These are phyloP conservation scores for Lactarius evosmus DNA, from an alignment of 768 basidiomycete species.

Conservation along the genomic window DNA sequence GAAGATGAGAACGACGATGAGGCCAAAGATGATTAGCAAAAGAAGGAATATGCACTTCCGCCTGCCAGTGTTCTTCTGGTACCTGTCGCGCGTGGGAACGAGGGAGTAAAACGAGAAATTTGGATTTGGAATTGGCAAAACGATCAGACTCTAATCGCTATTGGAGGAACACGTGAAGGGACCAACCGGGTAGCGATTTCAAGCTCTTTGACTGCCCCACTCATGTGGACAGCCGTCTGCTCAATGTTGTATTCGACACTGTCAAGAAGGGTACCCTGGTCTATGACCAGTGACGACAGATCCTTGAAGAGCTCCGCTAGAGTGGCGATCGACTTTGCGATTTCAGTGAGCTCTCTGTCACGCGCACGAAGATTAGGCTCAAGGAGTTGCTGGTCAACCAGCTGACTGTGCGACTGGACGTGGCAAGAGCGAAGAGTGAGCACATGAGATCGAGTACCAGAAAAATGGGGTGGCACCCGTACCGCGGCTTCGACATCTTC, in stretches of 20 bases:
- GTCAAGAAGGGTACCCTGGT: constrained; percentile 95
- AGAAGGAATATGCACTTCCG: constrained; percentile 93
- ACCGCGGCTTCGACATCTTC: constrained; percentile 86
- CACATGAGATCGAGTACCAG: constrained; percentile 14
- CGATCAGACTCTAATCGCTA: constrained; percentile 19
- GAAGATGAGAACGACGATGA: constrained; percentile 86
- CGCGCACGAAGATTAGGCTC: constrained; percentile 45
- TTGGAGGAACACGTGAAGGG: constrained; percentile 19
- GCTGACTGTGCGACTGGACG: constrained; percentile 37
- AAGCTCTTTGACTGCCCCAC: constrained; percentile 83
- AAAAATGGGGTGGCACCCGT: constrained; percentile 34
- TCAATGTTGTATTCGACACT: constrained; percentile 98
- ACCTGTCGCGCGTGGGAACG: constrained; percentile 45
- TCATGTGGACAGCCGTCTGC: constrained; percentile 76
- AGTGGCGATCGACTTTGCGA: constrained; percentile 86
- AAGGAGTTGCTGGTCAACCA: constrained; percentile 36
- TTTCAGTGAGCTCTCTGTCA: constrained; percentile 76
- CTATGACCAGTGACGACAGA: constrained; percentile 87
- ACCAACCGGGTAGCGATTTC: constrained; percentile 74
- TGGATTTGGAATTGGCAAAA: constrained; percentile 4
- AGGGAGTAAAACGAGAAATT: background rate
- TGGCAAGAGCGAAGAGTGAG: constrained; percentile 24
- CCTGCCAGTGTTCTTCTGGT: constrained; percentile 91
- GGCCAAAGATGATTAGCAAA: constrained; percentile 82
- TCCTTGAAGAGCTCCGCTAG: constrained; percentile 97